Conservation (phyloP, 495 filamentous ascomycete genomes). For the Articulospora tetracladia region DNA sequence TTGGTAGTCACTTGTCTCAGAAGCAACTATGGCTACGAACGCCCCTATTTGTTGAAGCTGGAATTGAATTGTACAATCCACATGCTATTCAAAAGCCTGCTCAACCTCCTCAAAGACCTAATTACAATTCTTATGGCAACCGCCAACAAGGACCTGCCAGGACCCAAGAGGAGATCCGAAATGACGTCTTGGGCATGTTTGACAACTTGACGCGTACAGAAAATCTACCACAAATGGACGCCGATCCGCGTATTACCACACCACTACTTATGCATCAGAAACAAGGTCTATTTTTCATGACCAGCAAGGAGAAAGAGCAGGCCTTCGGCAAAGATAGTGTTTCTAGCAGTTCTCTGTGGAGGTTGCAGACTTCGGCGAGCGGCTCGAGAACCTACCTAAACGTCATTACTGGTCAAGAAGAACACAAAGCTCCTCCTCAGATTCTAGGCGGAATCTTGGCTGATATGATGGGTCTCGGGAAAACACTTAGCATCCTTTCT, state of each 20-base stretch:
- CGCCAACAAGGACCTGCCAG: slow-evolving; percentile 44
- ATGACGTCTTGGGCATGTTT: slow-evolving; percentile 83
- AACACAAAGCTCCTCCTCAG: slow-evolving; percentile 61
- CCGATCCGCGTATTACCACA: slow-evolving; percentile 57
- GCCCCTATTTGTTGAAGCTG: slow-evolving; percentile 59
- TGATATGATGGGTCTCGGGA: slow-evolving; percentile 97
- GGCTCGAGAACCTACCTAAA: slow-evolving; percentile 66
- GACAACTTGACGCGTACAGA: slow-evolving; percentile 72
- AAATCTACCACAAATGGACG: slow-evolving; percentile 71
- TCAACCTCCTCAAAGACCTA: slow-evolving; percentile 22
- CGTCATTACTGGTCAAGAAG: slow-evolving; percentile 72
- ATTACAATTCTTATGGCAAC: slow-evolving; percentile 27
- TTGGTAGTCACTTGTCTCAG: slow-evolving; percentile 64
- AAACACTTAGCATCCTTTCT: slow-evolving; percentile 85
- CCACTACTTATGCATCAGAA: slow-evolving; percentile 82
- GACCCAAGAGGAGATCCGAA: slow-evolving; percentile 77
- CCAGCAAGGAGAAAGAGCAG: slow-evolving; percentile 65
- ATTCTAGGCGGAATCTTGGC: slow-evolving; percentile 85
- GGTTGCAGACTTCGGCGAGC: slow-evolving; percentile 43
- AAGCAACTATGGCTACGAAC: slow-evolving; percentile 61
- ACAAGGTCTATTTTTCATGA: slow-evolving; percentile 88
- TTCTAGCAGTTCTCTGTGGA: slow-evolving; percentile 72
- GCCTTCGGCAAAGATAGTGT: slow-evolving; percentile 43
- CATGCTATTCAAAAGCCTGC: slow-evolving; percentile 48
- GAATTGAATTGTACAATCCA: slow-evolving; percentile 66